Evolutionary conservation across 2,329 filamentous ascomycete genomes (phyloP), one percentile per base, ranked within the genome.

Genomic region (Pseudohalonectria lignicola): DNA sequence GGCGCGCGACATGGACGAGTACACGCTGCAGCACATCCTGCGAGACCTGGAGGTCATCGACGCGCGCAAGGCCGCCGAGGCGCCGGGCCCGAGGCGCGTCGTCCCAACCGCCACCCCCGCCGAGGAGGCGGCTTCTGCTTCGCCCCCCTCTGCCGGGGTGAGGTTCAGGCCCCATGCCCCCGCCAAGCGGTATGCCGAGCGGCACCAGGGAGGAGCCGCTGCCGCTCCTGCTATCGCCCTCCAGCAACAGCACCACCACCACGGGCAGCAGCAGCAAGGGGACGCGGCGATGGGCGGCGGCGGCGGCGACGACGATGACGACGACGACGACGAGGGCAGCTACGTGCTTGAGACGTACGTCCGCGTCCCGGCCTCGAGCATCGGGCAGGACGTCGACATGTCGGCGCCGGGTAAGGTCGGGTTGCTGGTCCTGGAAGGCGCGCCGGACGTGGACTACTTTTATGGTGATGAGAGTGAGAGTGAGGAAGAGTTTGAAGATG

Each of bases 331-430:
- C 41, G 71, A 73, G 15, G 64, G 66, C 4, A 74, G 79, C 37
- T 81, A 78, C 58, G 63, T 81, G 20, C 69, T 77, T 31, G 76
- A 80, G 42, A 78, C 76, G 30, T 81, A 81, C 47, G 63, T 79
- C 37, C 74, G 76, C 26, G 65, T 80, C 15, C 71, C 75, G 2
- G 69, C 43, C n/a, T 42, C 48, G 37, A 43, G 45, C 16, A 37
- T 43, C 64, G 18, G 23, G 16, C 17, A 23, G 9, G 3, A 64
- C 66, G 41, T 62, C 61, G n/a, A n/a, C n/a, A n/a, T n/a, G n/a
- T n/a, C n/a, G n/a, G 19, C 62, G 13, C 62, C 67, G 1, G 62
- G 69, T 19, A 68, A 67, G 33, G 64, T 79, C 6, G 74, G 74
- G 10, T 54, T 77, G 26, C 53, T 78, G 37, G 69, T 76, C 6